Percentiles rank a stretch among this genome's conserved stretches.
phyloP scores from a whole-genome alignment of 2,329 filamentous ascomycete genomes.

The Epicoccum sorghinum region DNA sequence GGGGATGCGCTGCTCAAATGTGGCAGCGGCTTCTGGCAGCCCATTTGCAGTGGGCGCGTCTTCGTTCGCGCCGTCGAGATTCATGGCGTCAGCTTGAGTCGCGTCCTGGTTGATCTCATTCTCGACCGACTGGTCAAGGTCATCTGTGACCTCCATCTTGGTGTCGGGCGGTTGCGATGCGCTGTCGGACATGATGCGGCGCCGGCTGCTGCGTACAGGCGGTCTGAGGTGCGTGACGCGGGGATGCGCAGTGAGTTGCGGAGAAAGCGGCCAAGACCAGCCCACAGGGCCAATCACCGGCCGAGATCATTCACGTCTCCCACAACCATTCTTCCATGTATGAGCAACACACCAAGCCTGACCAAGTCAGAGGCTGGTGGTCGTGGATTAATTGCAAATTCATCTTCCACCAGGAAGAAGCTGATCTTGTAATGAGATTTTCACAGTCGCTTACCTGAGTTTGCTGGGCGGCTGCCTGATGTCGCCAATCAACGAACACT shows the following conservation, averaged over 20 bases:
- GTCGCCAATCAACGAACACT: too few species aligned
- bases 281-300: conserved; percentile 13
- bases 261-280: conserved; percentile 10
- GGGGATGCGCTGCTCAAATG: conserved; percentile 68
- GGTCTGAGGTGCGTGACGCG: conserved; percentile 14
- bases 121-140: conserved; percentile 50
- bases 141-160: conserved; percentile 43
- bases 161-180: conserved; percentile 37
- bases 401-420: too few species aligned
- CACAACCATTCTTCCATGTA: not conserved
- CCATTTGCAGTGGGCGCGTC: conserved; percentile 45
- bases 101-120: conserved; percentile 49
- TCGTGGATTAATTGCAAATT: too few species aligned
- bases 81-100: conserved; percentile 48
- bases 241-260: conserved; percentile 15
- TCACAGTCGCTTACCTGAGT: too few species aligned
- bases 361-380: too few species aligned
- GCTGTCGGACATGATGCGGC: conserved; percentile 40
- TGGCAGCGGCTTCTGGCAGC: conserved; percentile 51
- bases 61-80: conserved; percentile 50
- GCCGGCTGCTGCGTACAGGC: conserved; percentile 7
- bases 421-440: too few species aligned
- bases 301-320: not conserved
- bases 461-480: too few species aligned
- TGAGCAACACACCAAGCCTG: not conserved